A percentile compares a stretch with the other conserved stretches of the same genome.
These are phyloP conservation scores for Alisma plantagoaquatica DNA, from an alignment of 106 monocot genomes.

Conservation along the genomic window DNA sequence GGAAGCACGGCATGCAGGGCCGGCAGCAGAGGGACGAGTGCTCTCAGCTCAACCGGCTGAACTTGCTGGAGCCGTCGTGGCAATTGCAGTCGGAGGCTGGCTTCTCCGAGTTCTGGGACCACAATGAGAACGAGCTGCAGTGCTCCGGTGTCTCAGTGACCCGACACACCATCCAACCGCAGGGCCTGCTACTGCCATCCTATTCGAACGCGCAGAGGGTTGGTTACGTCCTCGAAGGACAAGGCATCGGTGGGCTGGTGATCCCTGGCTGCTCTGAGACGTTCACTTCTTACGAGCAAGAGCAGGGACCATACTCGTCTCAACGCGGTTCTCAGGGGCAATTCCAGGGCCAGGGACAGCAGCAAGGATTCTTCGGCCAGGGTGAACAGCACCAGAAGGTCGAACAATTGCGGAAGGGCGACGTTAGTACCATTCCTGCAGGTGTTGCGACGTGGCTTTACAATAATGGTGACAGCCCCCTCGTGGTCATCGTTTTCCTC, in stretches of 20 bases:
- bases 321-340: too few species aligned
- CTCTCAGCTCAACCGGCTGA: slow-evolving; percentile 9
- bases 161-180: too few species aligned
- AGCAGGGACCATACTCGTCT: too few species aligned
- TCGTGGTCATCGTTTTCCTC: slow-evolving; percentile 25
- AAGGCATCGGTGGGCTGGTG: slow-evolving; percentile 7
- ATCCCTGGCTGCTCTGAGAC: slow-evolving; percentile 18
- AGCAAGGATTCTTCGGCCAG: too few species aligned
- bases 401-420: slow-evolving; percentile 33
- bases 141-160: slow-evolving; percentile 7
- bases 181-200: slow-evolving; percentile 7
- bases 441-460: slow-evolving; percentile 55
- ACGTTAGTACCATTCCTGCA: slow-evolving; percentile 51
- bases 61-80: slow-evolving; percentile 3
- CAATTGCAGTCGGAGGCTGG: slow-evolving; percentile 17
- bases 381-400: slow-evolving; percentile 55
- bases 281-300: slow-evolving; percentile 6
- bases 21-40: neutral
- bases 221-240: neutral
- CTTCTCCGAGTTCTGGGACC: slow-evolving; percentile 10
- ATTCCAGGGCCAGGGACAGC: too few species aligned
- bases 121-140: slow-evolving; percentile 7
- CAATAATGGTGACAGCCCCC: slow-evolving; percentile 46
- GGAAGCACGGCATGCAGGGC: too few species aligned
- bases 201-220: slow-evolving; percentile 14